phyloP scores from a whole-genome alignment of 352 stramenopile genomes.

The Phytophthora pinifolia region DNA sequence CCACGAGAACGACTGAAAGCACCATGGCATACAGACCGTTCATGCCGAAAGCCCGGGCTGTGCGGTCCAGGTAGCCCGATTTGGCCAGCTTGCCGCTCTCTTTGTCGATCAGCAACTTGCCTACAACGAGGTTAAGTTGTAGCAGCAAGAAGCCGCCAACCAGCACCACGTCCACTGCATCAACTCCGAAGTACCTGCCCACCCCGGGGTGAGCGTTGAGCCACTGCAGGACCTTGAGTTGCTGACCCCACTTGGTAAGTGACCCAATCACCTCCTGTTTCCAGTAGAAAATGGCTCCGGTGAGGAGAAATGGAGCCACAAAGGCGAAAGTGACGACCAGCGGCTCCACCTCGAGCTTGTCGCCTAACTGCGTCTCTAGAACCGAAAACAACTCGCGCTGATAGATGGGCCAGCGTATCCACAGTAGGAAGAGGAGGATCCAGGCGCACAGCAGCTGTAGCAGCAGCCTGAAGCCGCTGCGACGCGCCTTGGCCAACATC shows the following conservation, averaged over 20 bases:
- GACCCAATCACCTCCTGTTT: conserved; percentile 20
- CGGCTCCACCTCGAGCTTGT: conserved; percentile 53
- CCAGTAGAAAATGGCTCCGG: conserved; percentile 48
- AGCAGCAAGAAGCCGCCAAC: conserved; percentile 46
- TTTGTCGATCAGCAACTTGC: conserved; percentile 67
- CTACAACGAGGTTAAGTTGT: conserved; percentile 63
- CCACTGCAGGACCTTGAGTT: conserved; percentile 29
- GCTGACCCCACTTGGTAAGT: conserved; percentile 6
- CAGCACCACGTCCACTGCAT: conserved; percentile 52
- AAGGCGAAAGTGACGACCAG: conserved; percentile 38
- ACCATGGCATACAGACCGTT: conserved; percentile 63
- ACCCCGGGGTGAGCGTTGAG: conserved; percentile 27
- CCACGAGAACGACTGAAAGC: conserved; percentile 61
- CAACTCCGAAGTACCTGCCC: conserved; percentile 25
- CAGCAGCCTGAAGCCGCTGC: conserved; percentile 14
- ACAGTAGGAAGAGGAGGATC: conserved; percentile 43
- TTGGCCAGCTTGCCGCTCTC: conserved; percentile 70
- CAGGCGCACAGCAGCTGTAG: conserved; percentile 24
- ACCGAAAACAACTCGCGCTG: conserved; percentile 29
- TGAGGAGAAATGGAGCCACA: conserved; percentile 38
- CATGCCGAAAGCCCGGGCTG: conserved; percentile 60
- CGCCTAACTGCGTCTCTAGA: conserved; percentile 29
- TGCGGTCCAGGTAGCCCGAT: conserved; percentile 46
- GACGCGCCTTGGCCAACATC: conserved; percentile 21
- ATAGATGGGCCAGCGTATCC: conserved; percentile 56